Evolutionary conservation across 2,329 filamentous ascomycete species (phyloP).

Genomic region (Hymenoscyphus occultus): DNA sequence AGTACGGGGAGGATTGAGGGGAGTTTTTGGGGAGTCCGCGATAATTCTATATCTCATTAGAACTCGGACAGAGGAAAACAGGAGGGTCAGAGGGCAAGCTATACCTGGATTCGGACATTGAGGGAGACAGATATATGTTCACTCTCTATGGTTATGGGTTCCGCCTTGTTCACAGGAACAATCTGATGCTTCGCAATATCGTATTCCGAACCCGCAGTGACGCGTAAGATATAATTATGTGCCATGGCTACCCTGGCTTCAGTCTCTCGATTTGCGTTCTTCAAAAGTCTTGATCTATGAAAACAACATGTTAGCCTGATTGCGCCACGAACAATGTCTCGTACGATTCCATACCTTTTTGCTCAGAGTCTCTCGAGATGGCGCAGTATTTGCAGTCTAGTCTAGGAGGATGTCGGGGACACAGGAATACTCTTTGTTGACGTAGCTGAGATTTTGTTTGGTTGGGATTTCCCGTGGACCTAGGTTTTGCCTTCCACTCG

Average conservation of each 20-base stretch:
- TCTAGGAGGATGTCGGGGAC: neutral
- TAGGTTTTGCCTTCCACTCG: neutral
- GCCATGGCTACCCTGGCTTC: slow-evolving; percentile 45
- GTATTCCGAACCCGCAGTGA: slow-evolving; percentile 79
- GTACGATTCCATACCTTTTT: neutral
- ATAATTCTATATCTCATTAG: slow-evolving; percentile 37
- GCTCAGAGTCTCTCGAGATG: neutral
- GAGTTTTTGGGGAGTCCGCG: slow-evolving; percentile 68
- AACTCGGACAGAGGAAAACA: slow-evolving; percentile 28
- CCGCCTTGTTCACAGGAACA: slow-evolving; percentile 71
- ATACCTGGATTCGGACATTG: slow-evolving; percentile 67
- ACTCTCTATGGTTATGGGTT: slow-evolving; percentile 60
- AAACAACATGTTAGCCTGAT: neutral
- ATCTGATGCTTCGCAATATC: slow-evolving; percentile 67
- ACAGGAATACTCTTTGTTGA: neutral
- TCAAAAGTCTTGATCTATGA: neutral
- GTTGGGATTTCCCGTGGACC: neutral
- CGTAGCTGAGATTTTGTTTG: neutral
- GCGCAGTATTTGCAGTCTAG: neutral
- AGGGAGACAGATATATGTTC: slow-evolving; percentile 64
- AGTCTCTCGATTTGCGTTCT: neutral
- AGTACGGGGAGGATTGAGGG: slow-evolving; percentile 72
- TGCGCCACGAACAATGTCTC: neutral
- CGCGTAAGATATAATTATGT: slow-evolving; percentile 73
- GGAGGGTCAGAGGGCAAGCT: slow-evolving; percentile 39